A percentile compares a stretch with the other conserved stretches of the same genome.
Evolutionary conservation across 495 filamentous ascomycete species (phyloP).

Genomic region (Penicillium bialowiezense): DNA sequence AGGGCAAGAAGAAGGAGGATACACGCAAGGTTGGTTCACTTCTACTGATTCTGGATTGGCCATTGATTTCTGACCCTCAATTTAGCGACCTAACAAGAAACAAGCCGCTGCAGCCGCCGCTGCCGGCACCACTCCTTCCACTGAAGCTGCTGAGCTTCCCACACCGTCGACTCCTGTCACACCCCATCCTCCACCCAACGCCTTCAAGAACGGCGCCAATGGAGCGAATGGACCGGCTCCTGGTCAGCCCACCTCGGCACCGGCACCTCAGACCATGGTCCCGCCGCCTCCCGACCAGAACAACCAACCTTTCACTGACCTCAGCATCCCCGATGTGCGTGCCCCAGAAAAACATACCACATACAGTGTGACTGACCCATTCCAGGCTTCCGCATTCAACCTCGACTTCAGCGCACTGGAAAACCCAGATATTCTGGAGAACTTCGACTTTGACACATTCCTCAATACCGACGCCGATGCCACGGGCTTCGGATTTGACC

Average conservation of each 20-base stretch:
- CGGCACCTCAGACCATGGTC: conserved; percentile 39
- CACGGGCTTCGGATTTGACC: conserved; percentile 52
- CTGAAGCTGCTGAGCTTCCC: conserved; percentile 68
- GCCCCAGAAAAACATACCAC: neutral
- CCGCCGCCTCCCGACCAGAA: conserved; percentile 46
- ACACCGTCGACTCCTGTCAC: conserved; percentile 85
- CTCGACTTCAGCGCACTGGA: conserved; percentile 63
- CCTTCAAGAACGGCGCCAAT: conserved; percentile 57
- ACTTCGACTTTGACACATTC: conserved; percentile 97
- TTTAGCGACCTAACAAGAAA: conserved; percentile 61
- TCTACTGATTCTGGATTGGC: conserved; percentile 14
- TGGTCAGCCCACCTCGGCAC: conserved; percentile 40
- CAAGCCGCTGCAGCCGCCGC: conserved; percentile 53
- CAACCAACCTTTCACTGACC: conserved; percentile 36
- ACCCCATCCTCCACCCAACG: conserved; percentile 59
- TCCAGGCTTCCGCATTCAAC: conserved; percentile 37
- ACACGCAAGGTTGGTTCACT: conserved; percentile 67
- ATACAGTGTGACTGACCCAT: conserved; percentile 22
- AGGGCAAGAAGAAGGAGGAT: conserved; percentile 77
- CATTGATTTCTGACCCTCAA: conserved; percentile 3
- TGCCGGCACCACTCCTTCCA: conserved; percentile 64
- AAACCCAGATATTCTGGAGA: conserved; percentile 72
- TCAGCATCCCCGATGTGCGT: conserved; percentile 43
- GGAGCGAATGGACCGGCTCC: conserved; percentile 48
- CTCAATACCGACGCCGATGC: conserved; percentile 60